Base-by-base conservation (phyloP, 306 rosid species). In the Alnus glutinosa region DNA sequence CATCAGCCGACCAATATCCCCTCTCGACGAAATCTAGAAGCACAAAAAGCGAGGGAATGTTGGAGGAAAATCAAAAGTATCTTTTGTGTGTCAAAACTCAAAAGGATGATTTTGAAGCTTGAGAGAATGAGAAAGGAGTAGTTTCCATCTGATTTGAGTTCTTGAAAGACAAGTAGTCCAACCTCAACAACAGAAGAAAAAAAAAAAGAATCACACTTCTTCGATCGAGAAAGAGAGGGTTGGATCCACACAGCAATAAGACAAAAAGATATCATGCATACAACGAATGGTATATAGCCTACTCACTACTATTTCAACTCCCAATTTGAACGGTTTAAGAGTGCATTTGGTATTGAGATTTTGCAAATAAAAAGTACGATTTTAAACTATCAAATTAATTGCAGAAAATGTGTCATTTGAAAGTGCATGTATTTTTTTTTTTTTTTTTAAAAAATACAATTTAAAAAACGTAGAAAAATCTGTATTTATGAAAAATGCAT, bases 1-100 rank as follows among this genome's bases (percentile, higher is more conserved):
- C 78, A 64, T 78, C 71, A 55, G 72, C 77, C 62, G 79, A 75
- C 75, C 77, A 8, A 14, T 55, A 16, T 59, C 80, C 77, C 15
- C 30, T 73, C 12, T 57, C 1, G 77, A n/a, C 70, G 59, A 70
- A 51, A 34, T 82, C 72, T 67, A 74, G 57, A 78, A 74, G 10
- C 28, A 68, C 55, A 63, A 72, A 72, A 50, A 11, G 12, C 30
- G 55, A 75, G 54, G 18, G 83, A 55, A 76, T 18, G 71, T 49
- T 70, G 63, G 79, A 51, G 64, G 61, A 32, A 39, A 76, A 71
- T 61, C 50, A 10, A 3, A 0, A 3, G 62, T 23, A 28, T 19
- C 18, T 70, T 69, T 6, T 42, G 9, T 44, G 50, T 10, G 32
- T 46, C 67, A 34, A 64, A 39, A n/a, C 18, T 46, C 67, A 34